These are phyloP conservation scores for Penicillium frequentans DNA, from an alignment of 2,329 filamentous ascomycete species.

Conservation along the genomic window DNA sequence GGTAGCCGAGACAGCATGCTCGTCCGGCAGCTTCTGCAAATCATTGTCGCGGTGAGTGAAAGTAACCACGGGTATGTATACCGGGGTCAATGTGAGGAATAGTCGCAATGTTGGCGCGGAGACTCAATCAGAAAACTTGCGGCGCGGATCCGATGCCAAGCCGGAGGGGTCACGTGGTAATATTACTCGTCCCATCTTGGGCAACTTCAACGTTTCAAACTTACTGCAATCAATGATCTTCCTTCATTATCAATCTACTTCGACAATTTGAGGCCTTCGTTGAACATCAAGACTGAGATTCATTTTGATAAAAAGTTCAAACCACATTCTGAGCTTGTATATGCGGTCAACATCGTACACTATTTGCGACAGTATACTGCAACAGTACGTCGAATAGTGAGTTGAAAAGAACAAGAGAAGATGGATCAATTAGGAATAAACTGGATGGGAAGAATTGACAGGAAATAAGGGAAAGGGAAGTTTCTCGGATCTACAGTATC, in stretches of 20 bases:
- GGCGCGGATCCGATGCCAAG: conserved; percentile 39
- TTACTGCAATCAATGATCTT: too few relatives aligned
- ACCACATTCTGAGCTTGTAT: too few relatives aligned
- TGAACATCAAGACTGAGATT: too few relatives aligned
- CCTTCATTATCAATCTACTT: not conserved
- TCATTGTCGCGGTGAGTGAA: conserved; percentile 28
- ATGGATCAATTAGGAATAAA: not conserved
- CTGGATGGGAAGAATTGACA: not conserved
- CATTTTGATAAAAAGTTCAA: too few relatives aligned
- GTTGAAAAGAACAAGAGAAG: too few relatives aligned
- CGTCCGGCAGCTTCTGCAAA: conserved; percentile 44
- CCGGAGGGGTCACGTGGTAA: conserved; percentile 31
- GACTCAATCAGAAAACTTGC: conserved; percentile 32
- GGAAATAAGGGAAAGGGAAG: not conserved
- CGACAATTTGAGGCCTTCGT: too few relatives aligned
- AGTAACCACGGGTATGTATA: not conserved
- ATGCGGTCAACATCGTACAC: too few relatives aligned
- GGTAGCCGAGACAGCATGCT: conserved; percentile 41
- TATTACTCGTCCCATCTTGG: not conserved
- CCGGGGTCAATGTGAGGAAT: not conserved
- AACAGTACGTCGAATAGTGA: too few relatives aligned
- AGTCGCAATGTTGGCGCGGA: conserved; percentile 8
- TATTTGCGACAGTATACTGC: too few relatives aligned
- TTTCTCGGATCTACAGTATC: not conserved
- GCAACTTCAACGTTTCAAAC: not conserved